A percentile compares a stretch with the other conserved stretches of the same genome.
phyloP scores from a whole-genome alignment of 2,329 filamentous ascomycete species.

The Phaeosphaeriaceae sp. region DNA sequence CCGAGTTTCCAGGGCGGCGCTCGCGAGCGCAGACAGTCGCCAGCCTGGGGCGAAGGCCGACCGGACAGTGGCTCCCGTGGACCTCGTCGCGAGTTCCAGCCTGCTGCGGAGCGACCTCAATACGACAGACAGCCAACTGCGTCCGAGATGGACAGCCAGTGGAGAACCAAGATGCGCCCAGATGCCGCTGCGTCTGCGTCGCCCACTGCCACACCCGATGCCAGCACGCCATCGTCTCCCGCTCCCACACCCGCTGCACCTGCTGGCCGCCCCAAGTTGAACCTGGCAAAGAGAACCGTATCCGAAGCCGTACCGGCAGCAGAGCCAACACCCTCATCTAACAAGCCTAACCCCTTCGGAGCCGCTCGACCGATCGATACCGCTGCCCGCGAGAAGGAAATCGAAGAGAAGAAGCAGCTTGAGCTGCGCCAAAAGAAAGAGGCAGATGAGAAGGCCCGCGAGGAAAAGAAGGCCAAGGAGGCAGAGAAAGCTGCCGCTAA shows the following conservation, averaged over 20 bases:
- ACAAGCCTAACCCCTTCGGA: constrained; percentile 93
- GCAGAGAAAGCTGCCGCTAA: constrained; percentile 62
- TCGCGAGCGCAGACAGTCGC: constrained; percentile 61
- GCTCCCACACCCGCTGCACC: constrained; percentile 66
- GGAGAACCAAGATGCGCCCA: constrained; percentile 91
- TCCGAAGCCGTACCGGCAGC: constrained; percentile 69
- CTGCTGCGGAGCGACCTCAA: constrained; percentile 56
- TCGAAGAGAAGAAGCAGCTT: constrained; percentile 85
- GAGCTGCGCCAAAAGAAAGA: constrained; percentile 83
- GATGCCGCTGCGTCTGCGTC: constrained; percentile 67
- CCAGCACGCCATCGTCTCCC: constrained; percentile 78
- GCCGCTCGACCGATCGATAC: constrained; percentile 95
- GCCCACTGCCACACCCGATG: constrained; percentile 72
- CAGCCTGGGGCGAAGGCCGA: constrained; percentile 75
- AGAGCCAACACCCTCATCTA: constrained; percentile 50
- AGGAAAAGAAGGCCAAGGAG: constrained; percentile 64
- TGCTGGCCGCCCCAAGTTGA: constrained; percentile 77
- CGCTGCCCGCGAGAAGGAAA: constrained; percentile 82
- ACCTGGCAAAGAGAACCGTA: constrained; percentile 90
- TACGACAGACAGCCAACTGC: constrained; percentile 79
- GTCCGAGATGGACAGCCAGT: constrained; percentile 90
- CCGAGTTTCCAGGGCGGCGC: constrained; percentile 55
- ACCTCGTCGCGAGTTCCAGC: constrained; percentile 74
- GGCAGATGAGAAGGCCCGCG: constrained; percentile 83
- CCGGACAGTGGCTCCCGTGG: constrained; percentile 80